Conservation (phyloP, 164 flowering plant species). For the Dillenia turbinata region DNA sequence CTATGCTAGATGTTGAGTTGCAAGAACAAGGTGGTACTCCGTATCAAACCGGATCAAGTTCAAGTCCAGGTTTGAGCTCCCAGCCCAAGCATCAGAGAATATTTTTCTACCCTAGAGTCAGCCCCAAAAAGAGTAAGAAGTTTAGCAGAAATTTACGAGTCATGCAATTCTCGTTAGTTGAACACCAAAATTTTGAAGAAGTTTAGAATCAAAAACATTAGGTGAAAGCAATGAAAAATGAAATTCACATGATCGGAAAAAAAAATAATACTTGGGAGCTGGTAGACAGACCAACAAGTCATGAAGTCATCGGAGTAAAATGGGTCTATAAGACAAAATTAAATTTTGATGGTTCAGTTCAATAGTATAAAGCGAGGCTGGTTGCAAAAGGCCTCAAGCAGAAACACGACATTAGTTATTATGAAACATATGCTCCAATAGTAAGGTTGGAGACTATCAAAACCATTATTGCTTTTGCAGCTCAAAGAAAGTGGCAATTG, state of each 20-base stretch:
- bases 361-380: not conserved
- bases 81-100: no score
- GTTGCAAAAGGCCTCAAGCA: conserved; percentile 7
- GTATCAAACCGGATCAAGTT: no score
- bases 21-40: no score
- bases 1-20: no score
- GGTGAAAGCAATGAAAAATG: conserved; percentile 1
- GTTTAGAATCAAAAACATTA: not conserved
- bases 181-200: not conserved
- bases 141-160: no score
- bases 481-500: not conserved
- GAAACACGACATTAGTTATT: not conserved
- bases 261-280: conserved; percentile 3
- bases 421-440: not conserved
- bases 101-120: no score
- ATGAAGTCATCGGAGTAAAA: conserved; percentile 1
- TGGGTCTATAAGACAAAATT: not conserved
- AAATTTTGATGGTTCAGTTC: not conserved
- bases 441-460: not conserved
- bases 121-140: no score
- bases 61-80: no score
- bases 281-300: not conserved
- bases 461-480: not conserved
- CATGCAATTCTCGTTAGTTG: no score
- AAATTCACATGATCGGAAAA: conserved; percentile 2